A percentile compares a stretch with the other conserved stretches of the same genome.
These are phyloP conservation scores for Fusarium nodosum DNA, from an alignment of 2,329 filamentous ascomycete species.

Conservation along the genomic window DNA sequence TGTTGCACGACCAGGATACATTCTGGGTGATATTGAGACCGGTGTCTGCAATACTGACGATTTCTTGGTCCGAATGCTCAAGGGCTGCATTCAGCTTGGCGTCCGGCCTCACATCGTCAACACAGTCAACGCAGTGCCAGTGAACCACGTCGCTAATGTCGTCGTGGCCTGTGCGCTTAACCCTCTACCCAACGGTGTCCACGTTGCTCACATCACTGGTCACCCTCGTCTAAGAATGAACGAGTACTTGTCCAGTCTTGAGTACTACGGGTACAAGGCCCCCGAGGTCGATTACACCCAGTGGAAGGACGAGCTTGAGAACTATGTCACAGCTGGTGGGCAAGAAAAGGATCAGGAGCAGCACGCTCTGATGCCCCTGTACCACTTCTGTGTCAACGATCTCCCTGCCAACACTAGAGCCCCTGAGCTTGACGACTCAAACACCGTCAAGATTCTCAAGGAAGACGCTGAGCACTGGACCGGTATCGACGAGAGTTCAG, in stretches of 20 bases:
- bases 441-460: constrained; percentile 74
- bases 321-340: constrained; percentile 17
- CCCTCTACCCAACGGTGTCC: constrained; percentile 64
- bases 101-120: constrained; percentile 83
- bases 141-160: constrained; percentile 84
- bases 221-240: constrained; percentile 84
- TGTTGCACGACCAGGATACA: constrained; percentile 87
- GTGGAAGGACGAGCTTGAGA: constrained; percentile 69
- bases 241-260: constrained; percentile 77
- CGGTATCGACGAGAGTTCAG: constrained; percentile 67
- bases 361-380: constrained; percentile 32
- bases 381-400: constrained; percentile 30
- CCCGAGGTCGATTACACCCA: constrained; percentile 57
- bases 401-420: constrained; percentile 31
- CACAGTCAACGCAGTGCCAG: constrained; percentile 90
- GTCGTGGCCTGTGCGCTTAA: constrained; percentile 80
- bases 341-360: constrained; percentile 46
- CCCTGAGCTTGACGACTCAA: constrained; percentile 53
- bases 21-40: constrained; percentile 78
- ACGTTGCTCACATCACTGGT: constrained; percentile 82
- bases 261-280: constrained; percentile 80
- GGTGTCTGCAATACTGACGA: constrained; percentile 87
- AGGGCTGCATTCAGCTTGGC: constrained; percentile 86
- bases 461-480: constrained; percentile 72
- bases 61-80: constrained; percentile 87